Evolutionary conservation across 768 basidiomycete species (phyloP), one percentile per base, ranked within the genome.

Genomic region (Suillus plorans): DNA sequence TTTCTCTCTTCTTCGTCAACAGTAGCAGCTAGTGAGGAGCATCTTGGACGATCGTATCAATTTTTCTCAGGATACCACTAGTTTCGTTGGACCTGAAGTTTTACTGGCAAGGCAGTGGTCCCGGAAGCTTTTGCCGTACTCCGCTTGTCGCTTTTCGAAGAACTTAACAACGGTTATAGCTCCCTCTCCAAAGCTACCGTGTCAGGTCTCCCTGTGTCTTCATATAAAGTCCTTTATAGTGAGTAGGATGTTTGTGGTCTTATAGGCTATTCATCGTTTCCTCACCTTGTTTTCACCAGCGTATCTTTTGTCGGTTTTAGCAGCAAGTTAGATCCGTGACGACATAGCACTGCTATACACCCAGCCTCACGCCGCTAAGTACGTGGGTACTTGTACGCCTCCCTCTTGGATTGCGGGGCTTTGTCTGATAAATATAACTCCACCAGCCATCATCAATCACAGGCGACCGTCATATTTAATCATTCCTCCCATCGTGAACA

Each of bases 81-180:
- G 5, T 6, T 58, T 41, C 25, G 10, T 25, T 20, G 12, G 16
- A 18, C 41, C 39, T 16, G 9, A 39, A 57, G 37, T 39, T 10
- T 16, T 3, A 41, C 20, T 39, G 41, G 39, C 18, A 41, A 36
- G 36, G 36, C 36, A 36, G 36, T 36, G 36, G 22, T 25, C 22
- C n/a, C 49, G 22, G 57, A 59, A 59, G 25, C 58, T 42, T 59
- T 36, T 41, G 55, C 36, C 36, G 37, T 37, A 13, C 5, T 14
- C 25, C 20, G 20, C 20, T 55, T 55, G 34, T 6, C 20, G 53
- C 34, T 36, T 34, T 31, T n/a, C 25, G 37, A 36, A 9, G 56
- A 58, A 58, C 57, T 25, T 22, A 58, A 39, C 56, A 16, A 58
- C 57, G 22, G 9, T 58, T 58, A 58, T 58, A 59, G 57, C 34